Evolutionary conservation across 2,329 filamentous ascomycete species (phyloP), one percentile per base, ranked within the genome.

Genomic region (Penicillium sp.): DNA sequence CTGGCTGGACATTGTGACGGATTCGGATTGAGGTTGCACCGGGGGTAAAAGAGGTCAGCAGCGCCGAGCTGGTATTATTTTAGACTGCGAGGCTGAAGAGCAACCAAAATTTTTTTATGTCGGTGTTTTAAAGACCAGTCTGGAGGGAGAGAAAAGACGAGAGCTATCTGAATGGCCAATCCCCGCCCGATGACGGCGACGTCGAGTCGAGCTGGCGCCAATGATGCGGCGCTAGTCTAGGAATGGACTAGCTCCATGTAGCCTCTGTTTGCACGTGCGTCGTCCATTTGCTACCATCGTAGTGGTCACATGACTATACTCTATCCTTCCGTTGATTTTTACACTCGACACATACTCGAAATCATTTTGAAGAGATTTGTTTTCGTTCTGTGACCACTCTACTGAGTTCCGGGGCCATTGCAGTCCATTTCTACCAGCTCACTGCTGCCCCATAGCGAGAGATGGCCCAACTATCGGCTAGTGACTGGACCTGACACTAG

Each of bases 1-100:
- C 76, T 96, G 92, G 70, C 86, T 90, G 57, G 93, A 98, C 93
- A 98, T 97, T 66, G 58, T 79, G 66, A 58, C 79, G 33, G 12
- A 18, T 40, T 32, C 28, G 27, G 23, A 20, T 10, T 18, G 23
- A 6, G 8, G 23, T 40, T 12, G 28, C 23, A n/a, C 23, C 18
- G 32, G 27, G 13, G n/a, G 27, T 41, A 69, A 40, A 29, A 47
- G 49, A 49, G n/a, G 31, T 37, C 41, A 41, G 38, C 37, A 47
- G 31, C 37, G 20, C 5, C 9, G 27, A 42, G 25, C 40, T 20
- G 33, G 8, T 37, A 12, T 23, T 4, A 12, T 6, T 32, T 32
- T 2, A 15, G 6, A 12, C 10, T 31, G 12, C 2, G 29, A 31
- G 27, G 12, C 29, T 15, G 31, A 13, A 23, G 38, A 39, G 24